Conservation (phyloP, 768 basidiomycete species). For the Pholiota molesta region DNA sequence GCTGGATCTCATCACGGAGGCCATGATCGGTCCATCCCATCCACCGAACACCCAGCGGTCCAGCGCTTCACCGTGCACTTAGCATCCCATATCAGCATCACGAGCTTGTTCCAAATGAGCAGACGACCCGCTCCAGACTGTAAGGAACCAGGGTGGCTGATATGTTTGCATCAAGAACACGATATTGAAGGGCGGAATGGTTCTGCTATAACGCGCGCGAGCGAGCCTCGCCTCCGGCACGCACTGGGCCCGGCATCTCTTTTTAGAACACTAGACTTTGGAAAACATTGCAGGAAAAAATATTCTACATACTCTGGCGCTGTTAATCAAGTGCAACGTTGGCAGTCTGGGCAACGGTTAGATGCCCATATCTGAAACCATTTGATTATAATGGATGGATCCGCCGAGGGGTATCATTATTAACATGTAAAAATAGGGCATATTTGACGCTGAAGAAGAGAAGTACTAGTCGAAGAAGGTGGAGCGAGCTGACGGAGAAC, state of each 20-base stretch:
- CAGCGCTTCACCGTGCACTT: background rate
- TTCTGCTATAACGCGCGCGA: background rate
- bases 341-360: background rate
- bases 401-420: slow-evolving; percentile 23
- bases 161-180: background rate
- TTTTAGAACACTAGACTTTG: background rate
- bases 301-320: background rate
- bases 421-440: slow-evolving; percentile 22
- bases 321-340: background rate
- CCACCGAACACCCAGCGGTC: slow-evolving; percentile 3
- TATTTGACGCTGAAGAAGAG: slow-evolving; percentile 4
- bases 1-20: slow-evolving; percentile 9
- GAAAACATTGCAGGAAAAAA: background rate
- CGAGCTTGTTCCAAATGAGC: background rate
- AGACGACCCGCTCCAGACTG: background rate
- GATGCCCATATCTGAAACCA: background rate
- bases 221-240: no score
- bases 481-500: background rate
- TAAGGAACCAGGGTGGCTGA: background rate
- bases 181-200: slow-evolving; percentile 5
- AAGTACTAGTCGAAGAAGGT: background rate
- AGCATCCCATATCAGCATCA: background rate
- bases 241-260: background rate
- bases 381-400: background rate
- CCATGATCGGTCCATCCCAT: slow-evolving; percentile 6